A percentile compares a stretch with the other conserved stretches of the same genome.
Evolutionary conservation across 2,329 filamentous ascomycete genomes (phyloP).

Genomic region (Domatiomyces globalis): DNA sequence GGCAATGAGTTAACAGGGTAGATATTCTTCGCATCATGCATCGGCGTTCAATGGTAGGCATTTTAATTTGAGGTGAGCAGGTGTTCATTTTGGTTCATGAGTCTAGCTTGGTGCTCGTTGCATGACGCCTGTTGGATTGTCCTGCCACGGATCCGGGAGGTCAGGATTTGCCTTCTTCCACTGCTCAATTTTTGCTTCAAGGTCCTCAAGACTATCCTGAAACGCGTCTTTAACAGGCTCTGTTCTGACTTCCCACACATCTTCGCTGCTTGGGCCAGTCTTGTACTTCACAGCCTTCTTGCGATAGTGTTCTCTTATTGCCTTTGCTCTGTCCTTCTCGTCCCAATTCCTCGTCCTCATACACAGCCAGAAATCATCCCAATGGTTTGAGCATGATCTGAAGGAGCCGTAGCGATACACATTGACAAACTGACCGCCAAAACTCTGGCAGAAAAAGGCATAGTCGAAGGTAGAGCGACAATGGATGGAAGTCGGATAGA

Average conservation of each 20-base stretch:
- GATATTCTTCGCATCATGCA: not conserved
- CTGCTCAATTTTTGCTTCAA: constrained; percentile 29
- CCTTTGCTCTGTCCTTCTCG: constrained; percentile 43
- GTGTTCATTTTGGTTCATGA: not conserved
- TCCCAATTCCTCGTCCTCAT: constrained; percentile 63
- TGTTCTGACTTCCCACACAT: constrained; percentile 69
- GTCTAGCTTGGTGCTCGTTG: constrained; percentile 1
- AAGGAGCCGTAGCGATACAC: constrained; percentile 76
- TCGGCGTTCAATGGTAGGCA: not conserved
- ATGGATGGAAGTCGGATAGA: constrained; percentile 70
- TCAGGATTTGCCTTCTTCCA: constrained; percentile 28
- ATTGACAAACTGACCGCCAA: constrained; percentile 76
- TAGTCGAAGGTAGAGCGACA: constrained; percentile 83
- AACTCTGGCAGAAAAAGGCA: constrained; percentile 84
- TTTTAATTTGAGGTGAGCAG: not conserved
- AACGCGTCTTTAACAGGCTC: constrained; percentile 43
- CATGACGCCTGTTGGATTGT: constrained; percentile 3
- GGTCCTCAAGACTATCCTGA: constrained; percentile 29
- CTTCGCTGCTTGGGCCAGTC: constrained; percentile 64
- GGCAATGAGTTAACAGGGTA: not conserved
- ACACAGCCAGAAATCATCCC: constrained; percentile 95
- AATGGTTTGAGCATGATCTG: constrained; percentile 66
- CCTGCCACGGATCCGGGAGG: constrained; percentile 11
- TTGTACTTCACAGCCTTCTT: constrained; percentile 53
- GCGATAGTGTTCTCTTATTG: constrained; percentile 53